Conservation (phyloP, 306 rosid genomes). For the Inga oerstediana region DNA sequence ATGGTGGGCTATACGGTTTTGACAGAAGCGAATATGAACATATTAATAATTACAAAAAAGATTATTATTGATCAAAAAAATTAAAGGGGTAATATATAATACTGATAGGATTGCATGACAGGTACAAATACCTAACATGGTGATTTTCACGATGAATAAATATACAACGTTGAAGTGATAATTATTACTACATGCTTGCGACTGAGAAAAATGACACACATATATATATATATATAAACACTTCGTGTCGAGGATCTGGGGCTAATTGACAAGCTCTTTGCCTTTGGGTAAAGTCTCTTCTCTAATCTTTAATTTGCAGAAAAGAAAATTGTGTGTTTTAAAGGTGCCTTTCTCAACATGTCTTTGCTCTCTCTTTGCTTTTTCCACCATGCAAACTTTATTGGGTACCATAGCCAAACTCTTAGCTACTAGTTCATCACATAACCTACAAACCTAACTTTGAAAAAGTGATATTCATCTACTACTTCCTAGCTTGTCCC, state of each 20-base stretch:
- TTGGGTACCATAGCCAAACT: background rate
- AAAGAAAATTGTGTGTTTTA: constrained; percentile 23
- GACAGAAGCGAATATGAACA: too few species aligned
- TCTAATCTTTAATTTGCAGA: constrained; percentile 35
- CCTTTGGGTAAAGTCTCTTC: constrained; percentile 24
- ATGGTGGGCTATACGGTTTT: too few species aligned
- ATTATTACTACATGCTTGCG: constrained; percentile 34
- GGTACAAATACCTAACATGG: constrained; percentile 44
- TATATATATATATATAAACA: background rate
- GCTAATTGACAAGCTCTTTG: constrained; percentile 59
- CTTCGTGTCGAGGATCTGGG: constrained; percentile 60
- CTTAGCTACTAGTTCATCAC: background rate
- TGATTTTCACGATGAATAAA: constrained; percentile 18
- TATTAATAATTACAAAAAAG: too few species aligned
- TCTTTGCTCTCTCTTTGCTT: constrained; percentile 10
- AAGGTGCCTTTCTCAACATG: constrained; percentile 34
- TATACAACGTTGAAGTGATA: background rate
- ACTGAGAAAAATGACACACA: constrained; percentile 23
- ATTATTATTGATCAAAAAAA: too few species aligned
- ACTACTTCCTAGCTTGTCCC: background rate
- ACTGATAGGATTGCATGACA: constrained; percentile 44
- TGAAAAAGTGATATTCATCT: background rate
- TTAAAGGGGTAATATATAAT: background rate
- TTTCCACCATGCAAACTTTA: background rate
- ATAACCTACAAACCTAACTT: background rate